These are phyloP conservation scores for Thuidium tamariscinum DNA, from an alignment of 225 moss, liverwort and hornwort genomes.

Conservation along the genomic window DNA sequence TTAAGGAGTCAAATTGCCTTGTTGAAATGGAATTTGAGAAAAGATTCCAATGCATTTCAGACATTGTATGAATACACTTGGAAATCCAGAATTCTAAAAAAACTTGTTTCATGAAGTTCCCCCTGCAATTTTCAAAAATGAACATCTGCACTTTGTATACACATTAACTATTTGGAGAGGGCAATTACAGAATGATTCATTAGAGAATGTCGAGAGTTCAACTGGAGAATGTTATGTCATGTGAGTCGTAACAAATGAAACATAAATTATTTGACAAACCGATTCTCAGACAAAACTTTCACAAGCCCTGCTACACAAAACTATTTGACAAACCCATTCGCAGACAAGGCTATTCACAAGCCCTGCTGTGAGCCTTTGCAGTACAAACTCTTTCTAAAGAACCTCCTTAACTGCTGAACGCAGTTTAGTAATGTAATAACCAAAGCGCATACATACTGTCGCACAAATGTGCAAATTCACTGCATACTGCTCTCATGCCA, in stretches of 20 bases:
- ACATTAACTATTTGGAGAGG: too few relatives aligned
- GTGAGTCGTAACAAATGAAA: neutral
- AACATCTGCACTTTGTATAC: too few relatives aligned
- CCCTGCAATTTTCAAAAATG: too few relatives aligned
- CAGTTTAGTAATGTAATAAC: neutral
- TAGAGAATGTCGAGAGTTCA: neutral
- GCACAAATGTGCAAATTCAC: neutral
- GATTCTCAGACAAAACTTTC: neutral
- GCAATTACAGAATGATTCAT: neutral
- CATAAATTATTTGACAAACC: neutral
- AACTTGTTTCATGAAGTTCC: neutral
- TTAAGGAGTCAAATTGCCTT: neutral
- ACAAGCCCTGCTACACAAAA: neutral
- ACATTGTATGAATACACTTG: neutral
- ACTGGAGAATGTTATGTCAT: neutral
- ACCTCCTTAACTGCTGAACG: neutral
- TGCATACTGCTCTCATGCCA: conserved; percentile 6
- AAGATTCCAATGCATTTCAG: neutral
- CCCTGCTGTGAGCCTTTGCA: neutral
- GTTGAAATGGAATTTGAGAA: neutral
- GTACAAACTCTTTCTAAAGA: neutral
- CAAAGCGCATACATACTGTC: neutral
- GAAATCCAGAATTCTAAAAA: neutral
- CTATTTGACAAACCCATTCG: neutral
- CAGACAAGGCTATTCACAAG: neutral